Conservation (phyloP, 129 eudicot species). For the Artemisia annua region DNA sequence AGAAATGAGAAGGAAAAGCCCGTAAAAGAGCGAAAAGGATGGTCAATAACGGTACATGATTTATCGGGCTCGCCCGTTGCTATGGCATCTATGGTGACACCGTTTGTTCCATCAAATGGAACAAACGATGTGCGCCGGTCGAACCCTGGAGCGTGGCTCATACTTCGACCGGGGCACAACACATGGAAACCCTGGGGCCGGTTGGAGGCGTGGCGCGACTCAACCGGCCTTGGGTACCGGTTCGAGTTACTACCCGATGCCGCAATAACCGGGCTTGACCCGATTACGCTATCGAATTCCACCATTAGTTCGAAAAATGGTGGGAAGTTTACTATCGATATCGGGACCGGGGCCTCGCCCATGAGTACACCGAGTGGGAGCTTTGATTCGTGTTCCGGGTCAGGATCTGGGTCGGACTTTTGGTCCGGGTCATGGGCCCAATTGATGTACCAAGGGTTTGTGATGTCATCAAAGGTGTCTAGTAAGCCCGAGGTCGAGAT, state of each 20-base stretch:
- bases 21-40: slow-evolving; percentile 74
- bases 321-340: slow-evolving; percentile 68
- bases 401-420: slow-evolving; percentile 51
- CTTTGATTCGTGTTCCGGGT: slow-evolving; percentile 60
- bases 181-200: slow-evolving; percentile 99
- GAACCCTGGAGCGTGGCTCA: slow-evolving; percentile 96
- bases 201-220: slow-evolving; percentile 78
- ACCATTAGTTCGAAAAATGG: slow-evolving; percentile 47
- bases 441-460: slow-evolving; percentile 71
- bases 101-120: slow-evolving; percentile 81
- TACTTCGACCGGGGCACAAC: slow-evolving; percentile 72
- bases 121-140: slow-evolving; percentile 64
- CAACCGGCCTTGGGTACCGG: slow-evolving; percentile 50
- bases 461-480: slow-evolving; percentile 84
- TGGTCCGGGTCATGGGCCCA: slow-evolving; percentile 75
- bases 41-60: slow-evolving; percentile 92
- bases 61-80: slow-evolving; percentile 93
- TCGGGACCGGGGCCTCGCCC: slow-evolving; percentile 51
- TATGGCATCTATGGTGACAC: slow-evolving; percentile 96
- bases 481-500: slow-evolving; percentile 80
- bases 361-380: slow-evolving; percentile 69
- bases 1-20: slow-evolving; percentile 35
- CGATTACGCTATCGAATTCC: slow-evolving; percentile 54
- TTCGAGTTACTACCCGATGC: slow-evolving; percentile 74
- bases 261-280: slow-evolving; percentile 41